Base-by-base conservation (phyloP, 2,329 filamentous ascomycete species). In the Arachnomyces sp. region DNA sequence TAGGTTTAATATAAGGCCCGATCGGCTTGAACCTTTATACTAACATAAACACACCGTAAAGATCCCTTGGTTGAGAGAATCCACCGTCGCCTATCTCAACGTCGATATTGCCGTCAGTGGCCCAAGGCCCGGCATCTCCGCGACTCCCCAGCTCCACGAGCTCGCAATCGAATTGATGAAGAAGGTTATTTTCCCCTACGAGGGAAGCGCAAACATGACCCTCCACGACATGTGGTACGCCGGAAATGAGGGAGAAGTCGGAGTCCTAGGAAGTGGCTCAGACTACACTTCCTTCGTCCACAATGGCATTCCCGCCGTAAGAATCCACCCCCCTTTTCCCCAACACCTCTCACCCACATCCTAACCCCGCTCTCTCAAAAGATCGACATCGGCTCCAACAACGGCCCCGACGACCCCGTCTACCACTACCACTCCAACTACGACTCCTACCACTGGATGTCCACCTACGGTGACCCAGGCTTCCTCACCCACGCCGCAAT, bases 371-470 rank as follows among this genome's bases (percentile, higher is more conserved):
- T n/a, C n/a, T 20, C 6, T 25, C 3, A 35, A n/a, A 34, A 49
- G 47, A 45, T 71, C 29, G 67, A 71, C 37, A 53, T 70, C 44
- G 67, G 67, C 15, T 55, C 62, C 18, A 58, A 56, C 4, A 52
- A 49, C 2, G 60, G 60, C 3, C 54, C 57, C 2, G 50, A 54
- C 1, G 65, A 67, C 33, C 60, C 68, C 0, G 52, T 72, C 7
- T 72, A 71, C 40, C 68, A 60, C 20, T 71, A 71, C 49, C 68
- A 72, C 48, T 66, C 61, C 18, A 62, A 63, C 49, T 72, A 72
- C 56, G 55, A 72, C 45, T 55, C 60, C 25, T 72, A 70, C 44
- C 63, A 68, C 43, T 75, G 72, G 72, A 74, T 75, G 70, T 48
- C 55, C 0, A 67, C 58, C 0, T 74, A 65, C 42, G 72, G 69